Evolutionary conservation across 129 eudicot species (phyloP).

Genomic region (Arctium lappa): DNA sequence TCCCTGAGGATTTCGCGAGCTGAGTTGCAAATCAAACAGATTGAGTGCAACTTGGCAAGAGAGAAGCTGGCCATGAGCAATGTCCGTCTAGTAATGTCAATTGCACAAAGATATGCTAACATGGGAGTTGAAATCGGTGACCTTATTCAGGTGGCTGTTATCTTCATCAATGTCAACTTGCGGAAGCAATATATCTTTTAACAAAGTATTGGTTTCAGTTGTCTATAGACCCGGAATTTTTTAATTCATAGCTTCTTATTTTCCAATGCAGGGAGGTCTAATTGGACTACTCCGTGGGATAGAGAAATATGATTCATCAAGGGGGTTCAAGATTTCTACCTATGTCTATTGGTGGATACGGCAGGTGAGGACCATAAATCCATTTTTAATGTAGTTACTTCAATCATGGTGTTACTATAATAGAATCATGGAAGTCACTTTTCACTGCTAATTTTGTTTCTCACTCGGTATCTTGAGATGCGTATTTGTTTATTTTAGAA

Average conservation of each 20-base stretch:
- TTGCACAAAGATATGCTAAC: conserved; percentile 88
- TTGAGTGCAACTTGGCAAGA: conserved; percentile 88
- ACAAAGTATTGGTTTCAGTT: background rate
- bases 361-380: conserved; percentile 54
- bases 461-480: background rate
- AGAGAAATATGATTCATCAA: conserved; percentile 94
- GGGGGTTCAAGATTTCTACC: conserved; percentile 93
- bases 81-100: conserved; percentile 91
- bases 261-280: conserved; percentile 72
- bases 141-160: conserved; percentile 74
- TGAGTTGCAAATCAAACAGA: conserved; percentile 57
- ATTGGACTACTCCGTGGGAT: conserved; percentile 92
- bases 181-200: background rate
- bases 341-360: conserved; percentile 99
- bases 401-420: conserved; percentile 3
- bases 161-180: conserved; percentile 1
- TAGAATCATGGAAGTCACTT: background rate
- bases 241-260: background rate
- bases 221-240: background rate
- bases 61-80: conserved; percentile 95
- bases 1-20: conserved; percentile 64
- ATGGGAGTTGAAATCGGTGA: conserved; percentile 96
- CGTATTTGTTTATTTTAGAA: background rate
- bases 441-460: background rate
- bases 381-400: background rate